Evolutionary conservation across 2,329 filamentous ascomycete genomes (phyloP).

Genomic region (Fusarium transvaalense): DNA sequence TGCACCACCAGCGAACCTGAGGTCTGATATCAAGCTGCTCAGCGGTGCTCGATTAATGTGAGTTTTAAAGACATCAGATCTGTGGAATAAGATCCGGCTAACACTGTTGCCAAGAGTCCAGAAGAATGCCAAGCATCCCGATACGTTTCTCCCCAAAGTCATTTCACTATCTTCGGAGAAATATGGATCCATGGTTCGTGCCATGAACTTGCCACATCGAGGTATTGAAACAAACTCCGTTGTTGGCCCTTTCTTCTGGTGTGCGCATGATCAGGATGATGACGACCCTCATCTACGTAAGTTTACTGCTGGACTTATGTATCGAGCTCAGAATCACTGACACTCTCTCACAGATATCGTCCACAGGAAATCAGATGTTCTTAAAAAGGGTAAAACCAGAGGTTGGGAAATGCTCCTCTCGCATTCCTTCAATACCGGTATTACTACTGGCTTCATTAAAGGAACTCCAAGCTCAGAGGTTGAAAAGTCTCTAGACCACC

Average conservation of each 20-base stretch:
- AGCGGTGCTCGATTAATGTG: conserved; percentile 68
- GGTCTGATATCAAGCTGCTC: conserved; percentile 59
- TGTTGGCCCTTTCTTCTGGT: conserved; percentile 75
- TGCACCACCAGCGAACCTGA: conserved; percentile 58
- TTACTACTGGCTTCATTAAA: conserved; percentile 73
- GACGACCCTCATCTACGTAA: conserved; percentile 68
- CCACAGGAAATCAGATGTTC: conserved; percentile 74
- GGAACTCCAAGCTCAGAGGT: conserved; percentile 70
- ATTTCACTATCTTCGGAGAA: conserved; percentile 64
- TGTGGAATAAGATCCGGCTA: conserved; percentile 3
- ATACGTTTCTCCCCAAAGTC: conserved; percentile 69
- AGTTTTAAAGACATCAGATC: conserved; percentile 47
- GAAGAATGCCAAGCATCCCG: conserved; percentile 65
- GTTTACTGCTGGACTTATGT: conserved; percentile 36
- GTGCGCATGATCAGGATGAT: conserved; percentile 67
- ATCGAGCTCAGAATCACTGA: background rate
- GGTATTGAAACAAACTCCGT: conserved; percentile 70
- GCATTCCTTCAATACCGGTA: conserved; percentile 64
- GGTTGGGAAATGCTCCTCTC: conserved; percentile 75
- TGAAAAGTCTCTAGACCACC: conserved; percentile 61
- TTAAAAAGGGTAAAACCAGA: conserved; percentile 72
- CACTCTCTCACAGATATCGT: conserved; percentile 63
- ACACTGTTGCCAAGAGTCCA: conserved; percentile 60
- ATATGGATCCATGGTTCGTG: conserved; percentile 69
- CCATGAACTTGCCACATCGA: conserved; percentile 66